phyloP scores from a whole-genome alignment of 495 filamentous ascomycete species.

The Aspergillus campestris region DNA sequence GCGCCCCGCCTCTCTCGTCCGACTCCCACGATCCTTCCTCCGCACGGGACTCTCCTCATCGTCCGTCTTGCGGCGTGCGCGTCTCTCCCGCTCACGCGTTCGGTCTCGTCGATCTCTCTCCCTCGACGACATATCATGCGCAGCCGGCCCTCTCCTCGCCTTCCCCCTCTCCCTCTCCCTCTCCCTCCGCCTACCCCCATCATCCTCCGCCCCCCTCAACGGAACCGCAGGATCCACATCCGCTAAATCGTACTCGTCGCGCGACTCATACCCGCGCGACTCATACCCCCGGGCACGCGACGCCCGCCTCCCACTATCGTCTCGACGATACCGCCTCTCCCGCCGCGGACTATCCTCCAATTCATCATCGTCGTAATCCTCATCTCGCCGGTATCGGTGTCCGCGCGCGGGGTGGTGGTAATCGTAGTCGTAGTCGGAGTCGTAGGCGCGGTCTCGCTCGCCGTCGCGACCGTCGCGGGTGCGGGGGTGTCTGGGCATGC shows the following conservation, averaged over 20 bases:
- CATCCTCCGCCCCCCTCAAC: constrained; percentile 2
- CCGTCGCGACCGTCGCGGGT: constrained; percentile 36
- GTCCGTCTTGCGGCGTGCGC: too few relatives aligned
- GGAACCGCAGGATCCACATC: constrained; percentile 2
- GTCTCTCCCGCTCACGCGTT: too few relatives aligned
- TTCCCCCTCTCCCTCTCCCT: constrained; percentile 22
- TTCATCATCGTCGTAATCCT: neutral
- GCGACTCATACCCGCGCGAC: constrained; percentile 10
- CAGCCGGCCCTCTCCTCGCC: constrained; percentile 5
- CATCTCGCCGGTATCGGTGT: constrained; percentile 7
- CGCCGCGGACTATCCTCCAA: too few relatives aligned
- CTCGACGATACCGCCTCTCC: neutral
- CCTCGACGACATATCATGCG: constrained; percentile 10
- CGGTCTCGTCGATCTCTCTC: constrained; percentile 1
- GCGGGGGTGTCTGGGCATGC: constrained; percentile 35
- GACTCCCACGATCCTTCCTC: too few relatives aligned
- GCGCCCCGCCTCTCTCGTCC: too few relatives aligned
- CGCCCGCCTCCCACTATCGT: neutral
- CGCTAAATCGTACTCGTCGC: constrained; percentile 8
- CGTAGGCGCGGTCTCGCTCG: constrained; percentile 25
- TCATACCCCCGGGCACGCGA: neutral
- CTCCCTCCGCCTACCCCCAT: constrained; percentile 8
- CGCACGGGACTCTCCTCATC: too few relatives aligned
- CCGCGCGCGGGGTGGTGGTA: constrained; percentile 9
- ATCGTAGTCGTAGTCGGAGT: constrained; percentile 23